Percentiles rank a stretch among this genome's conserved stretches.
phyloP scores from a whole-genome alignment of 371 early-diverging fungal species.

The Mucor lusitanicus region DNA sequence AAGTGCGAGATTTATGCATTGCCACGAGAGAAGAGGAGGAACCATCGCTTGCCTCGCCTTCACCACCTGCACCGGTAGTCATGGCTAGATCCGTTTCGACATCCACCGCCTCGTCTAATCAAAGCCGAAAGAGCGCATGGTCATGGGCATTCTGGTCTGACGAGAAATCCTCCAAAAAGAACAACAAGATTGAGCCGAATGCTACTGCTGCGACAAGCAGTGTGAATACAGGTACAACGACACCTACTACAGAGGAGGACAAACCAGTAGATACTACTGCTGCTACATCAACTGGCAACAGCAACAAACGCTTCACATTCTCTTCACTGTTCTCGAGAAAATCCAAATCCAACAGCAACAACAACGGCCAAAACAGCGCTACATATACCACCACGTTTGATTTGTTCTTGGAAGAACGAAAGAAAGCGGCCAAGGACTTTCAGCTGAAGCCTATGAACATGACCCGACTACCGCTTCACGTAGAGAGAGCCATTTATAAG shows the following conservation, averaged over 20 bases:
- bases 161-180: constrained; percentile 32
- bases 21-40: constrained; percentile 3
- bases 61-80: background rate
- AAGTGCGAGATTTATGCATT: constrained; percentile 15
- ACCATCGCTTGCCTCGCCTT: background rate
- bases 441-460: constrained; percentile 62
- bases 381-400: background rate
- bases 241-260: background rate
- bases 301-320: constrained; percentile 21
- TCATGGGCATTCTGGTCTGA: constrained; percentile 42
- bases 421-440: constrained; percentile 49
- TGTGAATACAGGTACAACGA: background rate
- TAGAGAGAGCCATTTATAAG: constrained; percentile 90
- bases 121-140: constrained; percentile 34
- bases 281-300: background rate
- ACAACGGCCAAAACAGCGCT: background rate
- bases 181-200: constrained; percentile 17
- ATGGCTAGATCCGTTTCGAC: constrained; percentile 11
- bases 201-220: background rate
- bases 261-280: constrained; percentile 9
- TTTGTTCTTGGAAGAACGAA: background rate
- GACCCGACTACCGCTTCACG: constrained; percentile 74
- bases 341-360: constrained; percentile 7
- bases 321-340: constrained; percentile 32
- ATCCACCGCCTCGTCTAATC: background rate